Evolutionary conservation across 805 yeast genomes (phyloP).

Genomic region (Osmozyma mogii): DNA sequence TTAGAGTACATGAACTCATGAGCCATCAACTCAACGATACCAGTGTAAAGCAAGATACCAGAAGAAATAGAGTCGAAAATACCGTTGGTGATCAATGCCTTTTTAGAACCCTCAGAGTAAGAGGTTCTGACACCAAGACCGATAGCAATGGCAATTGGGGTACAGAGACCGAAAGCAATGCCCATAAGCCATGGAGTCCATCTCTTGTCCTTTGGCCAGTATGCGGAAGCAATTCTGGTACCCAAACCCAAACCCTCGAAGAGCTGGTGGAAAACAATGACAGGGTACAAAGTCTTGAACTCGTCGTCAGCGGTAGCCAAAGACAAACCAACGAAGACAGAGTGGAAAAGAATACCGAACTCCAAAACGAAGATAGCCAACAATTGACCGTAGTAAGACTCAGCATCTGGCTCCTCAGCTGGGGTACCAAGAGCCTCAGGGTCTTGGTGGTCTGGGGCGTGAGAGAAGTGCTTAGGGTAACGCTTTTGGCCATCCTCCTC

Average conservation of each 20-base stretch:
- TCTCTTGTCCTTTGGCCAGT: slow-evolving; percentile 16
- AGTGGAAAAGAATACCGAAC: slow-evolving; percentile 27
- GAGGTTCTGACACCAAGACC: slow-evolving; percentile 28
- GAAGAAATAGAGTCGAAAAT: slow-evolving; percentile 28
- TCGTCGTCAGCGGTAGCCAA: slow-evolving; percentile 25
- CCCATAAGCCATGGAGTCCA: slow-evolving; percentile 12
- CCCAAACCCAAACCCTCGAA: slow-evolving; percentile 29
- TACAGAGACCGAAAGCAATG: slow-evolving; percentile 19
- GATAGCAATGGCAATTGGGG: slow-evolving; percentile 28
- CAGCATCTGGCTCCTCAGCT: slow-evolving; percentile 25
- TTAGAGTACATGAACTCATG: slow-evolving; percentile 29
- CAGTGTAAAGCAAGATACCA: slow-evolving; percentile 28
- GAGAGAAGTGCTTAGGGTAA: slow-evolving; percentile 36
- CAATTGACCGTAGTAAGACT: slow-evolving; percentile 25
- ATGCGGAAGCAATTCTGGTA: slow-evolving; percentile 20
- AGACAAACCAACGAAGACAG: slow-evolving; percentile 26
- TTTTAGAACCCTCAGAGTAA: slow-evolving; percentile 26
- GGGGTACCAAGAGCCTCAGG: slow-evolving; percentile 34
- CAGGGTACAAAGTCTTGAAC: slow-evolving; percentile 20
- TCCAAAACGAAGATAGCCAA: slow-evolving; percentile 14
- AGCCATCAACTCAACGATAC: slow-evolving; percentile 32
- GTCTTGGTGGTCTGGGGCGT: slow-evolving; percentile 38
- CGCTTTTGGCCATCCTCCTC: slow-evolving; percentile 12
- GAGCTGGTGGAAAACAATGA: slow-evolving; percentile 24
- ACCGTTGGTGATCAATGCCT: slow-evolving; percentile 25